Evolutionary conservation across 225 moss, liverwort and hornwort genomes (phyloP).

Genomic region (Climacium dendroides): DNA sequence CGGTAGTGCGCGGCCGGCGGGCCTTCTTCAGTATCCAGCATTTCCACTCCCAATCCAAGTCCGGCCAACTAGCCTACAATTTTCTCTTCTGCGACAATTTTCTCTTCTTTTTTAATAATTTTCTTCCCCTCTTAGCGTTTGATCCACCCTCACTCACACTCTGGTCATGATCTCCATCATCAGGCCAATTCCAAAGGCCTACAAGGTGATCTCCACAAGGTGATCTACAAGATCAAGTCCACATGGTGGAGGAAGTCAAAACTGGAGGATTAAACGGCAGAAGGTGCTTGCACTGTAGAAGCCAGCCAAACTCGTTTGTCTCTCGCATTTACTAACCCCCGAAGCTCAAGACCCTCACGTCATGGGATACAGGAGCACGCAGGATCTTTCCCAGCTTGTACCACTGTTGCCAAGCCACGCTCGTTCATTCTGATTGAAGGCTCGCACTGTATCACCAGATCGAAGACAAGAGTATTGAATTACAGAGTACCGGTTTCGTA

Average conservation of each 20-base stretch:
- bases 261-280: not conserved
- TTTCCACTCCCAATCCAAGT: slow-evolving; percentile 19
- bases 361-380: slow-evolving; percentile 16
- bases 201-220: not conserved
- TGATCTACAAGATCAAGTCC: not conserved
- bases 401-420: not conserved
- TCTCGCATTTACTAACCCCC: not conserved
- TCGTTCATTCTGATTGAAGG: slow-evolving; percentile 6
- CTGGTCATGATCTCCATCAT: not conserved
- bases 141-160: not conserved
- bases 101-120: not conserved
- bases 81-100: not conserved
- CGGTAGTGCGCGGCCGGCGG: slow-evolving; percentile 39
- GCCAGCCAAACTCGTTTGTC: not conserved
- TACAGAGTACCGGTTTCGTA: not conserved
- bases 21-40: slow-evolving; percentile 57
- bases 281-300: not conserved
- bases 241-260: not conserved
- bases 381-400: slow-evolving; percentile 8
- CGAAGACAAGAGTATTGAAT: not conserved
- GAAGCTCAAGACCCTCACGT: not conserved
- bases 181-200: not conserved
- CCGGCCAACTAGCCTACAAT: not conserved
- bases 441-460: slow-evolving; percentile 6
- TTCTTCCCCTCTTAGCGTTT: not conserved